Conservation (phyloP, 768 basidiomycete species). For the Trametes meyenii region DNA sequence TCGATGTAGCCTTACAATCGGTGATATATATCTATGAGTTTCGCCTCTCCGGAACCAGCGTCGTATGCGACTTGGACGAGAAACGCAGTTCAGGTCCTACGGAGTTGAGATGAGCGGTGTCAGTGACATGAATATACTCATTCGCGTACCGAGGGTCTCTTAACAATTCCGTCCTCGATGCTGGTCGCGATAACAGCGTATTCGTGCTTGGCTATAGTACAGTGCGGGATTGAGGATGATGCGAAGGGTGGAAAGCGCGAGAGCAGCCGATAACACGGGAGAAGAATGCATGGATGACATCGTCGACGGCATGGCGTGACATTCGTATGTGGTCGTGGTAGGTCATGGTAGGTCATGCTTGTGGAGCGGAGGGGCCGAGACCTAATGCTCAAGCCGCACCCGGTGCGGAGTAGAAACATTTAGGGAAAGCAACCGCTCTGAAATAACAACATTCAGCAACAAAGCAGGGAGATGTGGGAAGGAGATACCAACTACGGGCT, state of each 20-base stretch:
- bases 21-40: slow-evolving; percentile 8
- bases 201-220: slow-evolving; percentile 8
- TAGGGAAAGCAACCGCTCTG: background rate
- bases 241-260: slow-evolving; percentile 12
- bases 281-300: background rate
- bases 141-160: too few species aligned
- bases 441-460: background rate
- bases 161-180: too few species aligned
- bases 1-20: slow-evolving; percentile 20
- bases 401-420: background rate
- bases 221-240: background rate
- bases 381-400: background rate
- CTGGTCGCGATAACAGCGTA: background rate
- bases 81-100: too few species aligned
- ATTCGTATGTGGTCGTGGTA: background rate
- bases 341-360: slow-evolving; percentile 1
- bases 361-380: background rate
- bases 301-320: slow-evolving; percentile 4
- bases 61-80: too few species aligned
- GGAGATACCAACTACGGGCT: slow-evolving; percentile 9
- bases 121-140: too few species aligned
- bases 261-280: slow-evolving; percentile 13
- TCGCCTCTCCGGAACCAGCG: too few species aligned
- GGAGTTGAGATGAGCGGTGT: too few species aligned
- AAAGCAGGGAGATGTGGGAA: background rate